phyloP scores from a whole-genome alignment of 495 filamentous ascomycete genomes.

The Peziza echinospora region DNA sequence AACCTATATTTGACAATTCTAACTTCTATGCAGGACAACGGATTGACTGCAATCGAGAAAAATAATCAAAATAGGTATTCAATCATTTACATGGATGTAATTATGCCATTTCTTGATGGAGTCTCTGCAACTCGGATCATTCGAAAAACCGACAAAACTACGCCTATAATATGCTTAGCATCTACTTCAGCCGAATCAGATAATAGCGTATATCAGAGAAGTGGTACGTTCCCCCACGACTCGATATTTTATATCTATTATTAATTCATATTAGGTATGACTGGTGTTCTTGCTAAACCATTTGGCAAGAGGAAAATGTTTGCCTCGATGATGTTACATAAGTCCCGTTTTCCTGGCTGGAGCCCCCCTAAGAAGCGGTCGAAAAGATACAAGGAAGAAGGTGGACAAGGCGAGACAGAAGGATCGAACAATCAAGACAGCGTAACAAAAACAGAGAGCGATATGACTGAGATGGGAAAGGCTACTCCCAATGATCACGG shows the following conservation, averaged over 20 bases:
- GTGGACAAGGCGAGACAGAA: no score
- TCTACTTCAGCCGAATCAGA: constrained; percentile 28
- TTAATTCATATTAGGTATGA: not conserved
- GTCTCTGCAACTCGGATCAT: constrained; percentile 89
- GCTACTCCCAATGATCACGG: no score
- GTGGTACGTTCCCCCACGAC: not conserved
- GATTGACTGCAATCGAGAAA: constrained; percentile 81
- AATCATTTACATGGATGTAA: constrained; percentile 95
- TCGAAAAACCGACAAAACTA: constrained; percentile 59
- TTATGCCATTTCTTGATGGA: constrained; percentile 91
- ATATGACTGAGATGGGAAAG: no score
- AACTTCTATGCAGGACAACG: constrained; percentile 43
- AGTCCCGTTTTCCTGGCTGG: no score
- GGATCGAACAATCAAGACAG: no score
- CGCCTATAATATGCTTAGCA: constrained; percentile 95
- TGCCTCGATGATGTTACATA: no score
- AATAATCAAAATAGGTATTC: constrained; percentile 71
- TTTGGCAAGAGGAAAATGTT: constrained; percentile 3
- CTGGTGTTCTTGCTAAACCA: not conserved
- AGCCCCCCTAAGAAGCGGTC: no score
- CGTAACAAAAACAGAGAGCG: no score
- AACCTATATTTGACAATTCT: no score
- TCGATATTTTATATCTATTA: not conserved
- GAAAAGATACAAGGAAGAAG: no score
- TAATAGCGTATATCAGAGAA: not conserved